These are phyloP conservation scores for Phaffomyces thermotolerans DNA, from an alignment of 805 yeast species.

Conservation along the genomic window DNA sequence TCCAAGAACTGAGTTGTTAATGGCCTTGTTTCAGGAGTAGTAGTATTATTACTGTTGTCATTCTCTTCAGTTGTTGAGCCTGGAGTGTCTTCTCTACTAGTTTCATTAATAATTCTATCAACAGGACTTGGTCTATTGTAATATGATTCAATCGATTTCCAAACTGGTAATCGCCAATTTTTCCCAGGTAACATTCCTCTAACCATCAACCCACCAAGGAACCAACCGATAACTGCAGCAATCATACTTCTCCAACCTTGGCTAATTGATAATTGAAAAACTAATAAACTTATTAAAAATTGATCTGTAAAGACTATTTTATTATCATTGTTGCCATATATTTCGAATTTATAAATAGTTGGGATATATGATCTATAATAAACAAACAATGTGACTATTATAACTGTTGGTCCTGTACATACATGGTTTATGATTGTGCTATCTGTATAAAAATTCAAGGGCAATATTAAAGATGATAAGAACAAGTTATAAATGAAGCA, in stretches of 20 bases:
- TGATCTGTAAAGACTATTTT: slow-evolving; percentile 26
- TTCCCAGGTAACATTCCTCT: slow-evolving; percentile 32
- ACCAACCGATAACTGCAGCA: slow-evolving; percentile 29
- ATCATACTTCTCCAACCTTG: slow-evolving; percentile 25
- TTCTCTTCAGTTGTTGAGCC: slow-evolving; percentile 21
- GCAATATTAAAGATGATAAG: slow-evolving; percentile 6
- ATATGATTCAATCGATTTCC: slow-evolving; percentile 8
- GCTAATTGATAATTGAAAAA: slow-evolving; percentile 27
- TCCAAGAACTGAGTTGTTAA: slow-evolving; percentile 41
- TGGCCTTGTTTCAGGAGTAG: slow-evolving; percentile 29
- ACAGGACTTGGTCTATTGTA: slow-evolving; percentile 1
- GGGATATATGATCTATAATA: slow-evolving; percentile 33
- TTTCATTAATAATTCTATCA: slow-evolving; percentile 4
- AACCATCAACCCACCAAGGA: slow-evolving; percentile 27
- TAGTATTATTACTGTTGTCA: slow-evolving; percentile 9
- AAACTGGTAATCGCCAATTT: slow-evolving; percentile 31
- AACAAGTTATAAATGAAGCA: slow-evolving; percentile 14
- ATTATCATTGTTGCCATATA: slow-evolving; percentile 10
- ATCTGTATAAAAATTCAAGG: slow-evolving; percentile 17
- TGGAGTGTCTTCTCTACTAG: slow-evolving; percentile 7
- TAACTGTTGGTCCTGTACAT: slow-evolving; percentile 27
- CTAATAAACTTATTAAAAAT: slow-evolving; percentile 26
- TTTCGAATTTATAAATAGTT: slow-evolving; percentile 31
- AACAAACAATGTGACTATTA: slow-evolving; percentile 29
- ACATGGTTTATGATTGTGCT: slow-evolving; percentile 11